Evolutionary conservation across 495 filamentous ascomycete genomes (phyloP).

Genomic region (Aspergillus nidulans): DNA sequence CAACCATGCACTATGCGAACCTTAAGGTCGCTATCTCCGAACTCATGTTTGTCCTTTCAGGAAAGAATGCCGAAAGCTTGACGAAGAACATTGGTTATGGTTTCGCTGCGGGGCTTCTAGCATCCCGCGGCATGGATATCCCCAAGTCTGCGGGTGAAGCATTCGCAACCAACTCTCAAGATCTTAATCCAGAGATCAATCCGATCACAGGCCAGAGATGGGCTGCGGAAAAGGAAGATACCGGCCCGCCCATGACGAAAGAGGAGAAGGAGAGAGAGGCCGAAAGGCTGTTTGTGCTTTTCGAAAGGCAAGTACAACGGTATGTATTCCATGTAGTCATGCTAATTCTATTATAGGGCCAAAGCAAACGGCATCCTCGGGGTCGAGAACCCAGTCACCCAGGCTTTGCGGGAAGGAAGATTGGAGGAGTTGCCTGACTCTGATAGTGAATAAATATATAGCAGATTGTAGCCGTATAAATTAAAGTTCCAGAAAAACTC

Average conservation of each 20-base stretch:
- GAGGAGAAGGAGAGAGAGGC: conserved; percentile 94
- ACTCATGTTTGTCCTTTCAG: conserved; percentile 82
- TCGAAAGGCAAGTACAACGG: conserved; percentile 66
- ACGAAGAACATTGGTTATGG: conserved; percentile 87
- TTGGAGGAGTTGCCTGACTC: conserved; percentile 63
- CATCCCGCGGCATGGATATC: conserved; percentile 72
- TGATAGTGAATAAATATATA: conserved; percentile 32
- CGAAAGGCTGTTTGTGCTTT: conserved; percentile 87
- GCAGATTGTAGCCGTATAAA: neutral
- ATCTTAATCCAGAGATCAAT: conserved; percentile 55
- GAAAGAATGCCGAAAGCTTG: conserved; percentile 64
- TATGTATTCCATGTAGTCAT: neutral
- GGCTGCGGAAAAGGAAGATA: conserved; percentile 57
- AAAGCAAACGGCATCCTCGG: conserved; percentile 78
- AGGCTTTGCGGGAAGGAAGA: conserved; percentile 70
- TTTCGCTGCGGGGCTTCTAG: conserved; percentile 83
- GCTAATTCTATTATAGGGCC: conserved; percentile 50
- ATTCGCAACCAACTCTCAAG: conserved; percentile 39
- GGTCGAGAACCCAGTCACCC: conserved; percentile 79
- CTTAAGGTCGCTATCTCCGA: conserved; percentile 71
- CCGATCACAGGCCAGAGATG: conserved; percentile 86
- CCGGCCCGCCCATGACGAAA: conserved; percentile 70
- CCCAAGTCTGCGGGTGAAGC: conserved; percentile 62
- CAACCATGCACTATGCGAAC: conserved; percentile 66
- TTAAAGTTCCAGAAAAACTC: neutral